phyloP scores from a whole-genome alignment of 495 filamentous ascomycete genomes.

The Staphylotrichum tortipilum region DNA sequence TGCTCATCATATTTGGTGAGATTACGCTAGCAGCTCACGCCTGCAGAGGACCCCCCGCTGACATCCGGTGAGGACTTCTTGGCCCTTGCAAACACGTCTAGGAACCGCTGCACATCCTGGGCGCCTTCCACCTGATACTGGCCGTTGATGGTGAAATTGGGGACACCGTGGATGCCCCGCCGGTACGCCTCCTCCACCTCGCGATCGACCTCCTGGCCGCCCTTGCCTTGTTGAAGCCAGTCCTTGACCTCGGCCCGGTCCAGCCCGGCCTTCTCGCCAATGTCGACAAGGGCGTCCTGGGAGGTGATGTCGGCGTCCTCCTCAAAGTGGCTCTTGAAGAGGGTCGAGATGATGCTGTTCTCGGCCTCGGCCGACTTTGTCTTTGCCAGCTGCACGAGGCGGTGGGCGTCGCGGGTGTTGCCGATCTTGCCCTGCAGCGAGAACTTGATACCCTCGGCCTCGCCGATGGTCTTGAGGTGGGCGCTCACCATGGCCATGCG shows the following conservation, averaged over 20 bases:
- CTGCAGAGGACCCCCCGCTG: background rate
- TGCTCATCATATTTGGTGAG: background rate
- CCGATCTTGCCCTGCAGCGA: constrained; percentile 64
- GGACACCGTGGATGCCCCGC: constrained; percentile 59
- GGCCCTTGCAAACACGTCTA: constrained; percentile 46
- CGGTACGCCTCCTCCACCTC: constrained; percentile 54
- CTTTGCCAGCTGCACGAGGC: constrained; percentile 62
- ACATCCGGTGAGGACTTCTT: constrained; percentile 28
- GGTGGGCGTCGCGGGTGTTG: constrained; percentile 69
- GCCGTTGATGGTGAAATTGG: constrained; percentile 61
- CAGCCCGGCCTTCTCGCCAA: constrained; percentile 56
- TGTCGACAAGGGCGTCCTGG: constrained; percentile 47
- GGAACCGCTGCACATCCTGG: constrained; percentile 50
- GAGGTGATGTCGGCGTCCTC: constrained; percentile 69
- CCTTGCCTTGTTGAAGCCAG: constrained; percentile 55
- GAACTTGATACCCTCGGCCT: constrained; percentile 62
- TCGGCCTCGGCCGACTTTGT: constrained; percentile 48
- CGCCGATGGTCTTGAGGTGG: constrained; percentile 50
- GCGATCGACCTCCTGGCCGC: constrained; percentile 60
- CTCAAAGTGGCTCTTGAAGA: constrained; percentile 72
- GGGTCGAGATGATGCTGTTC: constrained; percentile 53
- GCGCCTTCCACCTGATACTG: constrained; percentile 55
- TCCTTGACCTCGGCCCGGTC: constrained; percentile 48
- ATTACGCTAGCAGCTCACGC: constrained; percentile 8
- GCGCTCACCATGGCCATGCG: constrained; percentile 47